Conservation (phyloP, 225 moss, liverwort and hornwort species). For the Marchantia polymorpha region DNA sequence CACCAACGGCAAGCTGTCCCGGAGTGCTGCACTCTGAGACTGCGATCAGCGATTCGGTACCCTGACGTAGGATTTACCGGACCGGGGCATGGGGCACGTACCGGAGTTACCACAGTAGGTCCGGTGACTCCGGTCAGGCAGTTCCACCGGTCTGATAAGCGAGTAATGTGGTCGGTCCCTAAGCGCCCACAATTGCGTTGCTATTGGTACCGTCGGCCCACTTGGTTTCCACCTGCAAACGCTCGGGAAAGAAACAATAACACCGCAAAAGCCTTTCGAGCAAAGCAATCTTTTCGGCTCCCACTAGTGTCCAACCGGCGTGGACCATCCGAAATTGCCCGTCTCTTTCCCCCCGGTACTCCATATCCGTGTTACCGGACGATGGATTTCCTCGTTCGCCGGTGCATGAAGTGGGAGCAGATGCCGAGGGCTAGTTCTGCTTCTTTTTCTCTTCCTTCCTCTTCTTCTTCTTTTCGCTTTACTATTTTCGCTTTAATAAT, state of each 20-base stretch:
- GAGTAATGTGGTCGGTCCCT: background rate
- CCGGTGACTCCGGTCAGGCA: background rate
- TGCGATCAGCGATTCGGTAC: background rate
- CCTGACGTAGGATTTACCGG: background rate
- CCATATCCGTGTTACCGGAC: background rate
- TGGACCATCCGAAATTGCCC: background rate
- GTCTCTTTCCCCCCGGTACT: background rate
- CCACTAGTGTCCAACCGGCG: background rate
- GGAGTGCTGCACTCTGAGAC: background rate
- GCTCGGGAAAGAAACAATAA: background rate
- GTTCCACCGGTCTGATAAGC: background rate
- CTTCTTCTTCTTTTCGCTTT: background rate
- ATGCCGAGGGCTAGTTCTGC: too few species aligned
- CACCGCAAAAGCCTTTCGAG: background rate
- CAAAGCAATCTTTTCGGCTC: slow-evolving; percentile 1
- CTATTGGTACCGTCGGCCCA: background rate
- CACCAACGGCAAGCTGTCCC: background rate
- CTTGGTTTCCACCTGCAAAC: too few species aligned
- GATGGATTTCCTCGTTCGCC: too few species aligned
- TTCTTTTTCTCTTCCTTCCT: too few species aligned
- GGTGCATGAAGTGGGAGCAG: too few species aligned
- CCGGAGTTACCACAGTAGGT: background rate
- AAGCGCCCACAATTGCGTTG: background rate
- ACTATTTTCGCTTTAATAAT: too few species aligned
- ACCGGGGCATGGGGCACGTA: background rate